Percentiles rank a stretch among this genome's conserved stretches.
Evolutionary conservation across 1,139 yeast genomes (phyloP).

Genomic region (Tardiomyces depauwii): DNA sequence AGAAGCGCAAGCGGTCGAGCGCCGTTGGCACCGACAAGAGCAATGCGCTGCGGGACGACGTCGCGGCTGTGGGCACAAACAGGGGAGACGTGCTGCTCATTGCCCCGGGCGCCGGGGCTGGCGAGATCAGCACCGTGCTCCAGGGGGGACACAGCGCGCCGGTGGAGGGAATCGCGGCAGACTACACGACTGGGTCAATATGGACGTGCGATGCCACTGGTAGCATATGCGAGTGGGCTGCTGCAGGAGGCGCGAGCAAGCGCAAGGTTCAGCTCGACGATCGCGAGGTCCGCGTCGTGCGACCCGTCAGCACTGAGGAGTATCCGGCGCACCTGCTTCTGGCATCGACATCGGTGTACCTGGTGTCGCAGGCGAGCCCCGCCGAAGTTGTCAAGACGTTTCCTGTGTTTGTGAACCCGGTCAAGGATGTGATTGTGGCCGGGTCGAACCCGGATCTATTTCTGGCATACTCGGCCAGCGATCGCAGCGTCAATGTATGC

Average conservation of each 20-base stretch:
- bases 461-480: conserved; percentile 61
- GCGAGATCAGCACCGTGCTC: neutral
- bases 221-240: neutral
- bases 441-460: conserved; percentile 32
- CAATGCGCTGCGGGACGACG: neutral
- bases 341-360: conserved; percentile 54
- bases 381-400: conserved; percentile 11
- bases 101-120: neutral
- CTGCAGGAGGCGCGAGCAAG: neutral
- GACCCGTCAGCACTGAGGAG: conserved; percentile 1
- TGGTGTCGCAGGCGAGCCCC: conserved; percentile 30
- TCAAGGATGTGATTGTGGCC: conserved; percentile 5
- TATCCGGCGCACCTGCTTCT: conserved; percentile 30
- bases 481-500: conserved; percentile 67
- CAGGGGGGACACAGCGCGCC: neutral
- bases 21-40: neutral
- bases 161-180: neutral
- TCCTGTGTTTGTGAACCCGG: conserved; percentile 19
- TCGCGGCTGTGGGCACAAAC: neutral
- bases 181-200: neutral
- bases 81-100: neutral
- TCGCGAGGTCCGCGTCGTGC: neutral
- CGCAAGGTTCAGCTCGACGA: neutral
- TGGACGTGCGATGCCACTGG: neutral
- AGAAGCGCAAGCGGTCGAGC: conserved; percentile 7